Base-by-base conservation (phyloP, 108 stramenopile genomes). In the Bacterosira constricta region DNA sequence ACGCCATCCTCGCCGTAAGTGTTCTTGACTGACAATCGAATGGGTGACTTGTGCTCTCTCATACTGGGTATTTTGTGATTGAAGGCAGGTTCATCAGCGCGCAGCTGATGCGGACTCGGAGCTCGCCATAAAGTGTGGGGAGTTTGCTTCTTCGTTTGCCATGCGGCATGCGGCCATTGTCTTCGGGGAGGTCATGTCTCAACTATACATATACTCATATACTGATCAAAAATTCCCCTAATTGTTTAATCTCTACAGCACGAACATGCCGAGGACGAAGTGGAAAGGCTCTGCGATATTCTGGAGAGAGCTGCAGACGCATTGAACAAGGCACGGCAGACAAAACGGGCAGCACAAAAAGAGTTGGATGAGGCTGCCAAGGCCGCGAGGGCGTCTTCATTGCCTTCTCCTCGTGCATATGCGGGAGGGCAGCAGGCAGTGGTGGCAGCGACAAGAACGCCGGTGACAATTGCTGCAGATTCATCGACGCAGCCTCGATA, bases 321-420 rank as follows among this genome's bases (percentile, higher is more conserved):
- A 11, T 45, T 76, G 20, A 62, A 35, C 15, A 50, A 58, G 7
- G 75, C 75, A 0, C 45, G 75, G 0, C 47, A 62, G 12, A 44
- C 4, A 3, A 62, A 62, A 34, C 58, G 66, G 29, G 17, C 29
- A 17, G 75, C 75, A 4, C 66, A 76, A 36, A 61, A 41, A 6
- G 60, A 68, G 35, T 38, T 76, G 49, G 60, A 76, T 37, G 75
- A 67, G 60, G 75, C 75, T 2, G 34, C 65, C 9, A 68, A 51
- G 30, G 49, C 58, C 6, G 21, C 46, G 4, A 18, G 23, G 46
- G 46, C 17, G 46, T 23, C 46, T 18, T 23, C 46, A 23, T n/a
- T n/a, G n/a, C 47, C 47, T 17, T 6, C 47, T 49, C 5, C 47
- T 17, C 5, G 17, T 49, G 47, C 47, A 49, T n/a, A n/a, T n/a